Conservation (phyloP, 345 rosid species). For the Populus ilicifolia region DNA sequence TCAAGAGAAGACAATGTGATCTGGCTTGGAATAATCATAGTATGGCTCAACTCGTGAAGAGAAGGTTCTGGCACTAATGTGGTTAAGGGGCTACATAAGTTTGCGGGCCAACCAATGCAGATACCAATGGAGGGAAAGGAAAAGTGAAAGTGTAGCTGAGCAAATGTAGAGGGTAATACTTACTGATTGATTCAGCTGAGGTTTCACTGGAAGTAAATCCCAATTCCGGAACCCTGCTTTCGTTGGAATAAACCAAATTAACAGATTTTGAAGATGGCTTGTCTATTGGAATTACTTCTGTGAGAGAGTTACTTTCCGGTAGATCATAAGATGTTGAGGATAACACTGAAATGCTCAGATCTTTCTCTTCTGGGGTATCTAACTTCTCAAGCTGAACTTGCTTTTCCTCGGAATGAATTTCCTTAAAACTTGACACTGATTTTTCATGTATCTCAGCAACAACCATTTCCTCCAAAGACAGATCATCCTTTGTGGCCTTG, state of each 20-base stretch:
- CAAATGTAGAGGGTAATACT: slow-evolving; percentile 5
- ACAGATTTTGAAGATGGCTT: slow-evolving; percentile 17
- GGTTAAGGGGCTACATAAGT: neutral
- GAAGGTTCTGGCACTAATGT: neutral
- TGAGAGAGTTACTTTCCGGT: neutral
- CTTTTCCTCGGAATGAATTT: slow-evolving; percentile 8
- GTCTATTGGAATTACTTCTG: neutral
- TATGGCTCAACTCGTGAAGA: neutral
- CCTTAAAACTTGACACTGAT: neutral
- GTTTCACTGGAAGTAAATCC: slow-evolving; percentile 7
- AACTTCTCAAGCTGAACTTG: neutral
- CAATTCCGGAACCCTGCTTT: neutral
- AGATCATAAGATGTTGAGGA: slow-evolving; percentile 6
- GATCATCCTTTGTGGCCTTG: neutral
- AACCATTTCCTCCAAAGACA: slow-evolving; percentile 6
- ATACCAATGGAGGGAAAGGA: neutral
- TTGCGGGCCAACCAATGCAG: neutral
- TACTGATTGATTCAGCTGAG: slow-evolving; percentile 16
- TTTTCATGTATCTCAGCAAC: neutral
- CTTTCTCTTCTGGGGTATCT: neutral
- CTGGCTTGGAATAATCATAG: neutral
- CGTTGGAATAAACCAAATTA: neutral
- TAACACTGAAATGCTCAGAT: neutral
- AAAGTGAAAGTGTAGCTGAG: neutral
- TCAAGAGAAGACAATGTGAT: neutral